phyloP scores from a whole-genome alignment of 768 basidiomycete species.

The Mycena latifolia region DNA sequence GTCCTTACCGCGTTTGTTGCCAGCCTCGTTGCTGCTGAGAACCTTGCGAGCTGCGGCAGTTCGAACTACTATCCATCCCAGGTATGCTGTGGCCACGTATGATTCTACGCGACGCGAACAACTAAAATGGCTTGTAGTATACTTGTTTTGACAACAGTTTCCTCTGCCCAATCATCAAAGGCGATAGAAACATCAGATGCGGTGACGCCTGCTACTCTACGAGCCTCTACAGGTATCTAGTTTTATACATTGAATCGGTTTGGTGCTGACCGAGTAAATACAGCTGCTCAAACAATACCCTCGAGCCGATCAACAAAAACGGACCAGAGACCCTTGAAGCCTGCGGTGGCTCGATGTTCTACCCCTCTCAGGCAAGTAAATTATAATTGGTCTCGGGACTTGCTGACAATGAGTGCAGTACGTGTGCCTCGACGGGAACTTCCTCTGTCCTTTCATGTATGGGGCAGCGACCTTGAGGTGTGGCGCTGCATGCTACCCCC shows the following conservation, averaged over 20 bases:
- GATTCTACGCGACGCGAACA: too few species aligned
- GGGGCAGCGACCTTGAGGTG: too few species aligned
- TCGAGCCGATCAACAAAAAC: neutral
- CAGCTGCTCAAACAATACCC: conserved; percentile 19
- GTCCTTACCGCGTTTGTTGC: neutral
- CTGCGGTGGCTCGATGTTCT: neutral
- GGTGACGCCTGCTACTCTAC: conserved; percentile 31
- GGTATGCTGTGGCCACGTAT: conserved; percentile 12
- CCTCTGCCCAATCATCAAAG: conserved; percentile 33
- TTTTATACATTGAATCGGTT: too few species aligned
- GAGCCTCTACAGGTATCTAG: conserved; percentile 22
- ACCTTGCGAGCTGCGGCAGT: conserved; percentile 18
- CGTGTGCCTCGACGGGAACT: too few species aligned
- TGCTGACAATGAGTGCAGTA: too few species aligned
- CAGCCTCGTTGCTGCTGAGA: conserved; percentile 5
- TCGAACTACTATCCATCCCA: conserved; percentile 27
- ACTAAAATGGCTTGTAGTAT: too few species aligned
- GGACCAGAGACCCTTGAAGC: neutral
- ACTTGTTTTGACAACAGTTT: conserved; percentile 31
- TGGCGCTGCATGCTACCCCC: too few species aligned
- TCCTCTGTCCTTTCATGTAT: too few species aligned
- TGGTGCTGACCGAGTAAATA: too few species aligned
- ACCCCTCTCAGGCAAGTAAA: conserved; percentile 7
- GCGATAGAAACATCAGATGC: conserved; percentile 20
- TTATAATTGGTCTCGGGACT: neutral